Conservation (phyloP, 768 basidiomycete genomes). For the Boletus vermiculosoides region DNA sequence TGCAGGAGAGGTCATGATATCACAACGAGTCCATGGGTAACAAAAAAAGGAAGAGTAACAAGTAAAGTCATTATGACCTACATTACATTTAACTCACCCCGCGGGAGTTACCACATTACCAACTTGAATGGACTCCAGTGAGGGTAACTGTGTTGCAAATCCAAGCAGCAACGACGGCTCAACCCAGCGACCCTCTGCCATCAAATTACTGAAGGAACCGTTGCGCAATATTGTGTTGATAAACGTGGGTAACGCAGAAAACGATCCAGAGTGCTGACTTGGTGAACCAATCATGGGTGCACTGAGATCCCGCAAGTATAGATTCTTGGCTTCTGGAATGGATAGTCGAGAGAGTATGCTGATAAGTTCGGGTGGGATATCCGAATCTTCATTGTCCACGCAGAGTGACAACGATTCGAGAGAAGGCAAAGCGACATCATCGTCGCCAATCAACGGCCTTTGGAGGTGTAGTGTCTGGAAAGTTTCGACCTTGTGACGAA, state of each 20-base stretch:
- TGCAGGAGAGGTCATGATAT: neutral
- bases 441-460: slow-evolving; percentile 26
- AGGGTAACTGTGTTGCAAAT: slow-evolving; percentile 15
- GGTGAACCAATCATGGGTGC: neutral
- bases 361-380: slow-evolving; percentile 61
- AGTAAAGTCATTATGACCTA: slow-evolving; percentile 1
- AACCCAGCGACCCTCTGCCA: slow-evolving; percentile 30
- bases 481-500: slow-evolving; percentile 41
- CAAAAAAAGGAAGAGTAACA: slow-evolving; percentile 1
- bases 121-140: slow-evolving; percentile 14
- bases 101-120: slow-evolving; percentile 2
- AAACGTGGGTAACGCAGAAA: slow-evolving; percentile 39
- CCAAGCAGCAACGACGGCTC: slow-evolving; percentile 13
- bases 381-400: slow-evolving; percentile 54
- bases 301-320: slow-evolving; percentile 47
- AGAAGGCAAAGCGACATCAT: slow-evolving; percentile 41
- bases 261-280: slow-evolving; percentile 25
- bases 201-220: slow-evolving; percentile 12
- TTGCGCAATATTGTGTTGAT: slow-evolving; percentile 5
- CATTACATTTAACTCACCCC: slow-evolving; percentile 11
- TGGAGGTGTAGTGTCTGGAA: slow-evolving; percentile 18
- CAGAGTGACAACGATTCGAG: slow-evolving; percentile 49
- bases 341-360: slow-evolving; percentile 50
- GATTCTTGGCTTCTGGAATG: slow-evolving; percentile 45
- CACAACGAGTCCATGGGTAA: slow-evolving; percentile 1